Evolutionary conservation across 176 grass and related monocot species (phyloP), one percentile per base, ranked within the genome.

Genomic region (Zea mays): DNA sequence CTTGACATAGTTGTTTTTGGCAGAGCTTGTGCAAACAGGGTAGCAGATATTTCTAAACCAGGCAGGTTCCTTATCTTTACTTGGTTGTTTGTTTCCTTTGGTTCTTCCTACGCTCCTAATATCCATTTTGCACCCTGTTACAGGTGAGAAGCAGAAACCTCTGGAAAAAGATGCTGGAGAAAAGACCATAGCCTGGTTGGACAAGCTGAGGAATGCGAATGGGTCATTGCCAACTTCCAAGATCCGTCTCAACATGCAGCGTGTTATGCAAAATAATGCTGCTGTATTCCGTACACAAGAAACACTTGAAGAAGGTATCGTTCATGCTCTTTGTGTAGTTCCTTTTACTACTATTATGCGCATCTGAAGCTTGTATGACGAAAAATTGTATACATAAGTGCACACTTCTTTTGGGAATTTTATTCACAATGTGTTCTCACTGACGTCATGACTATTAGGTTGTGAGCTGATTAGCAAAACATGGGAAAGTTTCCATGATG

Each of bases 1-100:
- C 88, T 93, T 67, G 91, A 93, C 46, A 93, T 93, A 68, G 91
- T 93, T 71, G 91, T 93, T 64, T 94, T 94, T 84, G 91, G 91
- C 65, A 88, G 91, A 88, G 91, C 91, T 67, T 94, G 91, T 78
- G 88, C 91, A 2, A 94, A 94, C 65, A 87, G 91, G 64, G 81
- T 88, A 10, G 88, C 91, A 7, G 85, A 88, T 15, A 94, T 83
- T 33, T 86, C 81, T 56, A 94, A 84, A 71, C 91, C 91, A 90
- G 91, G 91, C 21, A 82, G 64, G 65, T 44, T 66, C 65, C 75
- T 34, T 74, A 55, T 50, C 52, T 82, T 66, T 17, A 7, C 39
- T 51, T 0, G 10, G 65, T 37, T 6, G 49, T 16, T 35, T 20
- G 17, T 67, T 5, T 8, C 17, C 67, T 71, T 2, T 73, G 7